These are phyloP conservation scores for Colletotrichum eremochloae DNA, from an alignment of 2,329 filamentous ascomycete genomes.

Conservation along the genomic window DNA sequence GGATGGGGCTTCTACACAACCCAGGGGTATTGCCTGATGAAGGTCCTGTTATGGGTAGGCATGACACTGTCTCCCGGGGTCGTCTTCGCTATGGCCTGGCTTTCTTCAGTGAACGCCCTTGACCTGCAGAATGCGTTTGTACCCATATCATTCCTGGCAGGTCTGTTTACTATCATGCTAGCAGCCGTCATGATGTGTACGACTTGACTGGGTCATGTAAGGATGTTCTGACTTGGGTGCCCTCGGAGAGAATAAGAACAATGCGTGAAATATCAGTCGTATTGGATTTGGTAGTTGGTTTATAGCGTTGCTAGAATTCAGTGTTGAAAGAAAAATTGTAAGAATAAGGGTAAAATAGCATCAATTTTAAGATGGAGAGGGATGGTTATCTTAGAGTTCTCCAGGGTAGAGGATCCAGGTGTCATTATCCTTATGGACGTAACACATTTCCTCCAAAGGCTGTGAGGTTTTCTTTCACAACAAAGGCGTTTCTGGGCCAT, in stretches of 20 bases:
- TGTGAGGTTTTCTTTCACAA: background rate
- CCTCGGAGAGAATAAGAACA: too few species aligned
- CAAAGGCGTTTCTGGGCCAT: background rate
- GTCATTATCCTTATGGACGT: background rate
- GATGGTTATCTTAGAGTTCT: background rate
- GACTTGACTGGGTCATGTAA: background rate
- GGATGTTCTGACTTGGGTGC: background rate
- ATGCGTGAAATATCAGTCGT: too few species aligned
- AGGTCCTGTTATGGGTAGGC: too few species aligned
- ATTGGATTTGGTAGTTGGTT: background rate
- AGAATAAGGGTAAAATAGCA: too few species aligned
- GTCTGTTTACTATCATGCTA: background rate
- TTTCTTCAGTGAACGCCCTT: too few species aligned
- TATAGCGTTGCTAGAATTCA: background rate
- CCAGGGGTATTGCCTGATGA: too few species aligned
- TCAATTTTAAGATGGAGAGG: too few species aligned
- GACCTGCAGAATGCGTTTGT: too few species aligned
- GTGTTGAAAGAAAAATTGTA: background rate
- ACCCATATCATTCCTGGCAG: too few species aligned
- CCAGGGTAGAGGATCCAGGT: background rate
- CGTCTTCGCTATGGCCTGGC: too few species aligned
- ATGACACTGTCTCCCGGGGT: too few species aligned
- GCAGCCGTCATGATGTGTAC: background rate
- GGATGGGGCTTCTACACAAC: too few species aligned
- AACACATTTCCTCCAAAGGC: background rate